phyloP scores from a whole-genome alignment of 805 yeast species.

The Metschnikowia dekortorum region DNA sequence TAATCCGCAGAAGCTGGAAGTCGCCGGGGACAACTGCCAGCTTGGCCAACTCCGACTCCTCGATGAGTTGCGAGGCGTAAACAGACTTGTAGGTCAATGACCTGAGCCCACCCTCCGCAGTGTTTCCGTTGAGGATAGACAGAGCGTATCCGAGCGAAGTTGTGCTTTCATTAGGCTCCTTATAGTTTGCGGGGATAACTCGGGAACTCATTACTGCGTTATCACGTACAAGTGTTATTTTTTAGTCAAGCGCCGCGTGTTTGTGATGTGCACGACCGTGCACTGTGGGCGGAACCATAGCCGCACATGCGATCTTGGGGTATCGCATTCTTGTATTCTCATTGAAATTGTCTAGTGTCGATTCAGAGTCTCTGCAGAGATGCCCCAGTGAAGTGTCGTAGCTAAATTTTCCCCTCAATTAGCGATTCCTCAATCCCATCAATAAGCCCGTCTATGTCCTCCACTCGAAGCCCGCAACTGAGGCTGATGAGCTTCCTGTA shows the following conservation, averaged over 20 bases:
- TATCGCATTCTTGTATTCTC: background rate
- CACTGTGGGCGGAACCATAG: too few species aligned
- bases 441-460: conserved; percentile 74
- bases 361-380: background rate
- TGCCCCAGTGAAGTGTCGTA: background rate
- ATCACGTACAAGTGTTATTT: background rate
- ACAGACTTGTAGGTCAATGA: conserved; percentile 40
- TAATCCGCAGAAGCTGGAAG: conserved; percentile 14
- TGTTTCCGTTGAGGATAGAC: conserved; percentile 36
- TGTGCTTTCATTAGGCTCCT: conserved; percentile 15
- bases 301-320: background rate
- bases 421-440: conserved; percentile 55
- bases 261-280: background rate
- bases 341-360: background rate
- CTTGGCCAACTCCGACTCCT: conserved; percentile 31
- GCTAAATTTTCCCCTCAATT: conserved; percentile 9
- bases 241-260: background rate
- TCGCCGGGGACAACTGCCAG: conserved; percentile 21
- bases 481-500: conserved; percentile 73
- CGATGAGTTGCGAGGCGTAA: conserved; percentile 32
- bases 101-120: conserved; percentile 38
- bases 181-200: conserved; percentile 14
- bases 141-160: conserved; percentile 28
- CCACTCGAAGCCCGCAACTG: conserved; percentile 72
- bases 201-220: background rate